Base-by-base conservation (phyloP, 2,329 filamentous ascomycete genomes). In the Fusarium goolgardi region DNA sequence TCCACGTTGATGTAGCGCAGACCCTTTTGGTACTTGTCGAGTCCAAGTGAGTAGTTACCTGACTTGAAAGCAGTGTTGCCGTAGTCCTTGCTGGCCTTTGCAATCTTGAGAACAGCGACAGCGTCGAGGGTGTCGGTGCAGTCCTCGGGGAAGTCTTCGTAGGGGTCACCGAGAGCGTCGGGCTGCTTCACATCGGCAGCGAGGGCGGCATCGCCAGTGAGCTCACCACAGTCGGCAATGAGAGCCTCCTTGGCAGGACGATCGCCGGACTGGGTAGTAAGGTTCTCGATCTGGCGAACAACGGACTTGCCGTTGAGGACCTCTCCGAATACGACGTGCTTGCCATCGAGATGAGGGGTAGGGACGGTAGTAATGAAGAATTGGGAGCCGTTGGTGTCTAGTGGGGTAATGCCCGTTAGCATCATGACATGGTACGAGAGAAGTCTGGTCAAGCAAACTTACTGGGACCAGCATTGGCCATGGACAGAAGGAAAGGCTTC, bases 321-420 rank as follows among this genome's bases (percentile, higher is more conserved):
- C 78, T 97, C 91, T 67, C 96, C 96, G 74, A 97, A 99, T 25
- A 99, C 94, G 46, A 98, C 96, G 81, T 99, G 95, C 85, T 99
- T 99, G 78, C 89, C 89, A 79, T 99, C 94, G 39, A 98, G 88
- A 79, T 98, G 96, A 47, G 94, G 94, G 16, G 96, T 98, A n/a
- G 90, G 86, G 31, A 97, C 93, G 18, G 96, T 98, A 49, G 96
- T 99, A 74, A 98, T 85, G 86, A 99, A 99, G 87, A 99, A 99
- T 77, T 99, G 96, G 51, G 92, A 96, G 76, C 96, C 96, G 78
- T 99, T 99, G 79, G 96, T 97, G 74, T 91, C 90, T 92, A 70
- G 47, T 40, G 50, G 29, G 45, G 71, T 47, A 58, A 60, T 37
- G 16, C 44, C 11, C 10, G 59, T 68, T 57, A 65, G 65, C 50